These are phyloP conservation scores for Wickerhamiella spandovensis DNA, from an alignment of 805 yeast genomes.

Conservation along the genomic window DNA sequence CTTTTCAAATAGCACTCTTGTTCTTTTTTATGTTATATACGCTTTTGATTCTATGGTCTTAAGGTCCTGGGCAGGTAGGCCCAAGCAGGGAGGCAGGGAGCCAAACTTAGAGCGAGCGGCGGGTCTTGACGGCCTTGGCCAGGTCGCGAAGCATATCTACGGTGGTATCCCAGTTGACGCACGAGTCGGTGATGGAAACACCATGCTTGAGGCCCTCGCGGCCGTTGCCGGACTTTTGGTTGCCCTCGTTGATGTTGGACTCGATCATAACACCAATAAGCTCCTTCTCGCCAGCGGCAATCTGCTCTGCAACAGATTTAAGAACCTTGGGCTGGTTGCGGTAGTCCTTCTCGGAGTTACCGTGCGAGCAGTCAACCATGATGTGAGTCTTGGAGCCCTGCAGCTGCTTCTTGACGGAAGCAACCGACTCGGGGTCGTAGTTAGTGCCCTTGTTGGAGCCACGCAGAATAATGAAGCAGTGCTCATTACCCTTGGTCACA, in stretches of 20 bases:
- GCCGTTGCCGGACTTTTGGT: conserved; percentile 61
- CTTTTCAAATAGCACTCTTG: background rate
- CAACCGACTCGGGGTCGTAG: conserved; percentile 70
- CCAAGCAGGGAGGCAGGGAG: too few species aligned
- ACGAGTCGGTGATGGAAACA: conserved; percentile 92
- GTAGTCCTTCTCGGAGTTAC: conserved; percentile 89
- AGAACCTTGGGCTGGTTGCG: conserved; percentile 93
- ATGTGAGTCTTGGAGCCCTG: conserved; percentile 31
- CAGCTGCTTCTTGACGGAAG: conserved; percentile 57
- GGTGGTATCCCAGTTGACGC: conserved; percentile 87
- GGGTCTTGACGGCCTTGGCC: conserved; percentile 68
- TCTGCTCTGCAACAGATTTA: conserved; percentile 65
- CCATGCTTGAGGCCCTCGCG: conserved; percentile 69
- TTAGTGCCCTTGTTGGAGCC: conserved; percentile 94
- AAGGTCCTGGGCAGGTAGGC: background rate
- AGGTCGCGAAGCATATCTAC: conserved; percentile 64
- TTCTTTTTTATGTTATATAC: background rate
- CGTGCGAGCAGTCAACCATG: conserved; percentile 98
- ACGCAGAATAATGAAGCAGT: conserved; percentile 87
- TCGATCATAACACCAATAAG: conserved; percentile 95
- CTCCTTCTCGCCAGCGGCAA: conserved; percentile 62
- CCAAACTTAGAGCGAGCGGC: conserved; percentile 30
- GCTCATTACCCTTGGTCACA: conserved; percentile 87
- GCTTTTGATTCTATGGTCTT: background rate
- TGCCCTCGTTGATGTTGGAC: conserved; percentile 82